phyloP scores from a whole-genome alignment of 2,329 filamentous ascomycete species.

The Dactylonectria estremocensis region DNA sequence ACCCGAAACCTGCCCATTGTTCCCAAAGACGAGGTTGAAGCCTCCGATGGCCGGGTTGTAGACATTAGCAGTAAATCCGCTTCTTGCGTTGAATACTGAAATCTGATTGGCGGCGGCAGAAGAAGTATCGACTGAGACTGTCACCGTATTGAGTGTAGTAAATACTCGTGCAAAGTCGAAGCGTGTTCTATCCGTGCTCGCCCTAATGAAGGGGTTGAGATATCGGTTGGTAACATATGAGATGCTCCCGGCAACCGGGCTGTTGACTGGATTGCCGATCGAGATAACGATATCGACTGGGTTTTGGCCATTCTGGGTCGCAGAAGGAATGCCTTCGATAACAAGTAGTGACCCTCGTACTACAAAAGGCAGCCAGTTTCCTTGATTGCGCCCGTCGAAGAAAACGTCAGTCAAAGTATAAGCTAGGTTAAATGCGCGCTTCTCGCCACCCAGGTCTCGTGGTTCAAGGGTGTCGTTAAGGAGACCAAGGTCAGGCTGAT shows the following conservation, averaged over 20 bases:
- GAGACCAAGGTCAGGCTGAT: constrained; percentile 14
- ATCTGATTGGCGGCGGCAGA: constrained; percentile 13
- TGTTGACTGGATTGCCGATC: constrained; percentile 19
- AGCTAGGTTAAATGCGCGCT: constrained; percentile 15
- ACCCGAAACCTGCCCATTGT: constrained; percentile 24
- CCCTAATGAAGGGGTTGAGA: constrained; percentile 25
- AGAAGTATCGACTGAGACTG: constrained; percentile 16
- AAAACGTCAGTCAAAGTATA: constrained; percentile 14
- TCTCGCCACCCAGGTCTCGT: constrained; percentile 8
- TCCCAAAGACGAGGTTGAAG: constrained; percentile 15
- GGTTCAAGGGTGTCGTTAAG: neutral
- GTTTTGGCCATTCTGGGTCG: constrained; percentile 15
- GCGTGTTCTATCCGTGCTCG: constrained; percentile 9
- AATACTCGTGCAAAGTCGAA: constrained; percentile 24
- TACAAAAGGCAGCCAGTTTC: constrained; percentile 13
- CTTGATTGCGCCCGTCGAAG: constrained; percentile 19
- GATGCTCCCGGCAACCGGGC: constrained; percentile 25
- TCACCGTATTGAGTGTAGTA: constrained; percentile 10
- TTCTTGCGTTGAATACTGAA: constrained; percentile 24
- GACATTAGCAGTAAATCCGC: constrained; percentile 10
- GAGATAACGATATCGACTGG: constrained; percentile 24
- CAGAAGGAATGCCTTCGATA: constrained; percentile 11
- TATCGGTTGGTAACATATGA: constrained; percentile 25
- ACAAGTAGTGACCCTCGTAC: constrained; percentile 16
- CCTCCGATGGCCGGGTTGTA: constrained; percentile 23